Percentiles rank a stretch among this genome's conserved stretches.
Evolutionary conservation across 306 rosid species (phyloP).

Genomic region (Canavalia gladiata): DNA sequence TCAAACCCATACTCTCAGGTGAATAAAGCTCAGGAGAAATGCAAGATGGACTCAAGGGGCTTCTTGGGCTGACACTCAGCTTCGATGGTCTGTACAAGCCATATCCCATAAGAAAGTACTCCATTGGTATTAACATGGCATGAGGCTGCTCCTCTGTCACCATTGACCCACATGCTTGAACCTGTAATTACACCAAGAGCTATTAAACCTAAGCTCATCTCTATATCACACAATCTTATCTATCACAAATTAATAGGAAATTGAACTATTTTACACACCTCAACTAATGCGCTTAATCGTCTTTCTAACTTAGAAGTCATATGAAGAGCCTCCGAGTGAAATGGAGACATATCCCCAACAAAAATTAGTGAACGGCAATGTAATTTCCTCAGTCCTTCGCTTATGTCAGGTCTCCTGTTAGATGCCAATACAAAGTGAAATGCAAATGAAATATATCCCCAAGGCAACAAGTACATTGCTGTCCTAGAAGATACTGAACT

Average conservation of each 20-base stretch:
- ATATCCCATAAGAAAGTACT: constrained; percentile 93
- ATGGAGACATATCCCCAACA: constrained; percentile 91
- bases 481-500: constrained; percentile 26
- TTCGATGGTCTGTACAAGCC: constrained; percentile 83
- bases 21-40: constrained; percentile 93
- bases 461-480: constrained; percentile 30
- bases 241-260: neutral
- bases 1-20: constrained; percentile 99
- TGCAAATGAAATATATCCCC: constrained; percentile 15
- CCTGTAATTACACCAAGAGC: constrained; percentile 62
- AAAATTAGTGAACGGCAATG: constrained; percentile 91
- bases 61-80: constrained; percentile 86
- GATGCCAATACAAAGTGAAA: constrained; percentile 24
- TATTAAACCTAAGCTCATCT: constrained; percentile 29
- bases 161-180: constrained; percentile 96
- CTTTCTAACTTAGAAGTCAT: constrained; percentile 90
- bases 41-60: constrained; percentile 93
- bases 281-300: constrained; percentile 89
- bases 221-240: constrained; percentile 3
- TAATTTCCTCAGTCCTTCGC: constrained; percentile 77
- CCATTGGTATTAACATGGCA: constrained; percentile 95
- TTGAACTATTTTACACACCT: constrained; percentile 59
- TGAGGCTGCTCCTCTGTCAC: constrained; percentile 99
- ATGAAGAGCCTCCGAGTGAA: constrained; percentile 82
- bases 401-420: constrained; percentile 82